A percentile compares a stretch with the other conserved stretches of the same genome.
These are phyloP conservation scores for Sutorius australiensis DNA, from an alignment of 768 basidiomycete species.

Conservation along the genomic window DNA sequence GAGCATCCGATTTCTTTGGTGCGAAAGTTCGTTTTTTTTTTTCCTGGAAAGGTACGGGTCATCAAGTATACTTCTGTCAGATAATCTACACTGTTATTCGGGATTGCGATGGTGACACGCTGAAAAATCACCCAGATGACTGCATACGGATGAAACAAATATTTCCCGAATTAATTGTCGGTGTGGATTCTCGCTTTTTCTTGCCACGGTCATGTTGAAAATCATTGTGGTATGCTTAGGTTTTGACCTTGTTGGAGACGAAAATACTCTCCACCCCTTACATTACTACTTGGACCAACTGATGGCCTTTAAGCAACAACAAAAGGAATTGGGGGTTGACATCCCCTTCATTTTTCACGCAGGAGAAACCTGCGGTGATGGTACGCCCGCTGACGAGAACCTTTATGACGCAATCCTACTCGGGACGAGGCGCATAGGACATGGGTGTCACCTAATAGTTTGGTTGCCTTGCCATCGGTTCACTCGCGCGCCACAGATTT, in stretches of 20 bases:
- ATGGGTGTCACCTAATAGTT: slow-evolving; percentile 48
- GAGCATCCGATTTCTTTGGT: slow-evolving; percentile 61
- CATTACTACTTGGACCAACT: slow-evolving; percentile 61
- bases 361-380: slow-evolving; percentile 78
- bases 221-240: slow-evolving; percentile 36
- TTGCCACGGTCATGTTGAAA: not conserved
- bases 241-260: slow-evolving; percentile 79
- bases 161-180: slow-evolving; percentile 70
- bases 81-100: slow-evolving; percentile 70
- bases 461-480: not conserved
- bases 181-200: slow-evolving; percentile 31
- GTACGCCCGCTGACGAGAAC: slow-evolving; percentile 64
- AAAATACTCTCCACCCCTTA: slow-evolving; percentile 57
- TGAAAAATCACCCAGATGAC: slow-evolving; percentile 69
- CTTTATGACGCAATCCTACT: slow-evolving; percentile 76
- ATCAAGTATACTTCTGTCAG: slow-evolving; percentile 29
- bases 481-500: slow-evolving; percentile 40
- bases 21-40: slow-evolving; percentile 45
- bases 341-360: slow-evolving; percentile 80
- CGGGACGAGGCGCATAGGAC: slow-evolving; percentile 77
- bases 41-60: not conserved
- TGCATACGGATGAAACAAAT: slow-evolving; percentile 69
- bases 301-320: slow-evolving; percentile 53
- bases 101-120: slow-evolving; percentile 48
- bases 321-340: slow-evolving; percentile 49